Percentiles rank a stretch among this genome's conserved stretches.
These are phyloP conservation scores for Trametes versicolor DNA, from an alignment of 1,284 basidiomycete species.

Conservation along the genomic window DNA sequence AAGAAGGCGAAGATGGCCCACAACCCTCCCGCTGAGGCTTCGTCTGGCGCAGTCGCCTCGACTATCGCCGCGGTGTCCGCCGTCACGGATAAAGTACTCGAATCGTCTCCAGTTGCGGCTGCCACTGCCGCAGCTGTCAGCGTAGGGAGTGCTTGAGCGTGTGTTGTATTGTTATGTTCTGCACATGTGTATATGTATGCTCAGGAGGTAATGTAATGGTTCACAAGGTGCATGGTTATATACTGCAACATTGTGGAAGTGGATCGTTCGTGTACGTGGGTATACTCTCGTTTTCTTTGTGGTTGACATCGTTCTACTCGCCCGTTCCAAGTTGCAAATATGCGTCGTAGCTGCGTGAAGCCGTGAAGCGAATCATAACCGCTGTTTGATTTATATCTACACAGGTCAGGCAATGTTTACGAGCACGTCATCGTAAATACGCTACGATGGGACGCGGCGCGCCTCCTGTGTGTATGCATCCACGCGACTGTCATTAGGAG, in stretches of 20 bases:
- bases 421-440: no score
- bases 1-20: constrained; percentile 78
- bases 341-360: no score
- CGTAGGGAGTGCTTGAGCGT: constrained; percentile 31
- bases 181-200: constrained; percentile 16
- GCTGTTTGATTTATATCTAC: no score
- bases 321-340: no score
- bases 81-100: constrained; percentile 32
- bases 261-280: not conserved
- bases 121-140: constrained; percentile 30
- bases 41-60: constrained; percentile 28
- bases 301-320: no score
- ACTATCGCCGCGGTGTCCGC: constrained; percentile 34
- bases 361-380: no score
- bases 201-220: constrained; percentile 17
- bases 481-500: not conserved
- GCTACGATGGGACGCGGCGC: no score
- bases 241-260: not conserved
- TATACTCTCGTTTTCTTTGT: not conserved
- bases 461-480: not conserved
- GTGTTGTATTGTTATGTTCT: constrained; percentile 18
- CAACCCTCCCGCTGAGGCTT: constrained; percentile 38
- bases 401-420: no score
- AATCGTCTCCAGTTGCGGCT: constrained; percentile 31
- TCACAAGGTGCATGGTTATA: not conserved